phyloP scores from a whole-genome alignment of 805 yeast genomes.

The Candida stauntonica region DNA sequence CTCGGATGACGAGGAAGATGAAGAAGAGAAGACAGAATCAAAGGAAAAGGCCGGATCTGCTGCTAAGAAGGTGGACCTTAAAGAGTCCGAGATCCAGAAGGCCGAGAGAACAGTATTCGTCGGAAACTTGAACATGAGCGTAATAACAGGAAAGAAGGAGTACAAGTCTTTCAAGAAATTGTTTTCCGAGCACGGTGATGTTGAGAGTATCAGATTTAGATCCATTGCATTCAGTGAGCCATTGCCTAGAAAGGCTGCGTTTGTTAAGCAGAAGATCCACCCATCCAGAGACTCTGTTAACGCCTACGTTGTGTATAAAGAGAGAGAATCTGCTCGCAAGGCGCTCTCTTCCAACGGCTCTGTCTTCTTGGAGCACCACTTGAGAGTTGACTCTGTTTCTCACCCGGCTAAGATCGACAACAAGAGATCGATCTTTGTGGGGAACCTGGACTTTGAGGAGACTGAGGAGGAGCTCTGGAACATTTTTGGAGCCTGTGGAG shows the following conservation, averaged over 20 bases:
- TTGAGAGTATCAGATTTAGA: conserved; percentile 83
- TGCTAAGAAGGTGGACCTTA: conserved; percentile 48
- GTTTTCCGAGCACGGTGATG: conserved; percentile 38
- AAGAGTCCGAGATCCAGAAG: conserved; percentile 69
- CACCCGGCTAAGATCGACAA: conserved; percentile 87
- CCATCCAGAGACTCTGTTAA: conserved; percentile 75
- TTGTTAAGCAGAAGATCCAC: conserved; percentile 73
- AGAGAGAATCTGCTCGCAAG: conserved; percentile 41
- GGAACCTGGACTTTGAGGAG: conserved; percentile 91
- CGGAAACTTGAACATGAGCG: conserved; percentile 72
- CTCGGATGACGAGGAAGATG: conserved; percentile 25
- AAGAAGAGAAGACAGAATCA: conserved; percentile 24
- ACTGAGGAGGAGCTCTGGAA: conserved; percentile 86
- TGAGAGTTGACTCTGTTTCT: conserved; percentile 89
- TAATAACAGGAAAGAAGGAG: conserved; percentile 56
- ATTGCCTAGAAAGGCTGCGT: conserved; percentile 89
- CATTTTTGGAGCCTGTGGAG: conserved; percentile 64
- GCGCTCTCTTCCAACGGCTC: conserved; percentile 56
- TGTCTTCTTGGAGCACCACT: conserved; percentile 65
- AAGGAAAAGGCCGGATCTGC: conserved; percentile 17
- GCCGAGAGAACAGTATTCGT: conserved; percentile 84
- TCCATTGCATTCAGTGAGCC: conserved; percentile 86
- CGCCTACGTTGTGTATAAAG: conserved; percentile 78
- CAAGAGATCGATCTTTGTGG: conserved; percentile 82
- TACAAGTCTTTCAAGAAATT: conserved; percentile 61